Base-by-base conservation (phyloP, 23 red algal genomes). In the Chondrus crispus region DNA sequence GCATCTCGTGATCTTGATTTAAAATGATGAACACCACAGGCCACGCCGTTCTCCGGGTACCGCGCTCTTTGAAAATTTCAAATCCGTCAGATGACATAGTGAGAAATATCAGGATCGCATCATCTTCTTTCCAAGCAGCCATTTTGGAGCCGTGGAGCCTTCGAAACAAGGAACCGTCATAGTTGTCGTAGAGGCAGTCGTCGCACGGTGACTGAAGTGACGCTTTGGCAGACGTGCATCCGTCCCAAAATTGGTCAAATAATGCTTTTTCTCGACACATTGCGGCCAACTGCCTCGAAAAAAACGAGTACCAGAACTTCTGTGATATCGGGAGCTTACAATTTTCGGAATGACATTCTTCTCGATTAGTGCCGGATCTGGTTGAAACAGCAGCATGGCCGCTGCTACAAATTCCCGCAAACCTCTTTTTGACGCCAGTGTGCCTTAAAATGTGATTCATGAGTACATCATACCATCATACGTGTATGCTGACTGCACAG, bases 1-100 rank as follows among this genome's bases (percentile, higher is more conserved):
- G 46, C 4, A 37, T 32, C 36, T 80, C 46, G 14, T 45, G 46
- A 24, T 10, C 18, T 4, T 80, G 57, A n/a, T 80, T 80, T 3
- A 80, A 43, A 2, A 80, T 32, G 38, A 50, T 80, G 46, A 80
- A 80, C 74, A 80, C 57, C 74, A 80, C 18, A 11, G 46, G 74
- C 74, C 74, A 54, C 74, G 57, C 37, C 30, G 42, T 54, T 80
- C 74, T 46, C 7, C 9, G 51, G n/a, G 57, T 80, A 8, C 20
- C 57, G 1, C 74, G 42, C 42, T 29, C 74, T 80, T 52, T 80
- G 46, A 50, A 80, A 22, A 80, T 50, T 54, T 80, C 74, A 4
- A 80, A n/a, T 12, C 74, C 74, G 24, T 80, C 74, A 32, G 46
- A 50, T 16, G 74, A 80, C 12, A 80, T 54, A 28, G 46, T 5